phyloP scores from a whole-genome alignment of 1,139 yeast species.

The Candida glucosophila region DNA sequence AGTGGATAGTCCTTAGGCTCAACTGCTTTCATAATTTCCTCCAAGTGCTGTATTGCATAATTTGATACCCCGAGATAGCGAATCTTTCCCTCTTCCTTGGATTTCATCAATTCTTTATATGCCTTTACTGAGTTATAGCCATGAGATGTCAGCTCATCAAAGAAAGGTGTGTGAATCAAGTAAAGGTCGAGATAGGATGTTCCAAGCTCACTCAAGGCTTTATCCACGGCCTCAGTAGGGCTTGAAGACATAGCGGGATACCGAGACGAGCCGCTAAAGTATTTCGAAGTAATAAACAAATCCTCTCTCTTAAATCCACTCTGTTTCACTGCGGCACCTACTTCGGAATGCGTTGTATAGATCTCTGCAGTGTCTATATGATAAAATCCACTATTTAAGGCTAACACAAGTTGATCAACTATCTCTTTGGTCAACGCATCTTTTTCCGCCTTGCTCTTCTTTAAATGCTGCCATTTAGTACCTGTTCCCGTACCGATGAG shows the following conservation, averaged over 20 bases:
- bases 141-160: slow-evolving; percentile 11
- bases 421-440: slow-evolving; percentile 18
- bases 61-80: slow-evolving; percentile 38
- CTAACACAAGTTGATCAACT: slow-evolving; percentile 38
- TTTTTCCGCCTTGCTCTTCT: slow-evolving; percentile 23
- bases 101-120: slow-evolving; percentile 33
- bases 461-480: slow-evolving; percentile 50
- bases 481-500: slow-evolving; percentile 56
- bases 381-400: slow-evolving; percentile 40
- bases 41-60: slow-evolving; percentile 21
- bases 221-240: slow-evolving; percentile 8
- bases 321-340: slow-evolving; percentile 45
- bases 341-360: slow-evolving; percentile 58
- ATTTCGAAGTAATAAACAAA: slow-evolving; percentile 51
- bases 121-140: slow-evolving; percentile 21
- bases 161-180: slow-evolving; percentile 57
- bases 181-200: slow-evolving; percentile 64
- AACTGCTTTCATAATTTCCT: slow-evolving; percentile 14
- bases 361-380: slow-evolving; percentile 64
- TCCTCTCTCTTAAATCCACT: slow-evolving; percentile 41
- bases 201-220: slow-evolving; percentile 29
- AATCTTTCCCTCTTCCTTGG: slow-evolving; percentile 30
- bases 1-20: slow-evolving; percentile 20
- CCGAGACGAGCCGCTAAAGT: slow-evolving; percentile 19
- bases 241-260: slow-evolving; percentile 10